Percentiles rank a stretch among this genome's conserved stretches.
Evolutionary conservation across 805 yeast genomes (phyloP).

Genomic region (Starmerella davenportii): DNA sequence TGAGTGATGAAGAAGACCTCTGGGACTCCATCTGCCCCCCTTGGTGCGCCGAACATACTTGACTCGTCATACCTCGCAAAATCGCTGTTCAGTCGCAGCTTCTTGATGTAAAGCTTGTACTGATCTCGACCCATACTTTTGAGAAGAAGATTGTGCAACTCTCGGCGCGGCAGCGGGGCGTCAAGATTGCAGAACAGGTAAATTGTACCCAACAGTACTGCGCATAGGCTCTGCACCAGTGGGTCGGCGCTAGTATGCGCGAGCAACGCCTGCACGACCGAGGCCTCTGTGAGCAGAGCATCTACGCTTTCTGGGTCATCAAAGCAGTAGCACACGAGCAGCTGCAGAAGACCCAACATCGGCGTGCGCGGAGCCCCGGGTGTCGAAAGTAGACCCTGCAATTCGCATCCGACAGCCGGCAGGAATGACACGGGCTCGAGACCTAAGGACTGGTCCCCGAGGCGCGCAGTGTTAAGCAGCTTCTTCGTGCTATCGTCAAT

Average conservation of each 20-base stretch:
- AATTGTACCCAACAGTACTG: constrained; percentile 52
- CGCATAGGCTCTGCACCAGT: constrained; percentile 53
- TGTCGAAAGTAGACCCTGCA: constrained; percentile 43
- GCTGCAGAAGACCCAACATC: constrained; percentile 51
- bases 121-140: constrained; percentile 68
- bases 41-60: constrained; percentile 31
- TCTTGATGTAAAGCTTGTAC: constrained; percentile 52
- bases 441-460: constrained; percentile 34
- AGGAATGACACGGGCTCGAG: constrained; percentile 56
- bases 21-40: constrained; percentile 77
- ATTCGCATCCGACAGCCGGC: constrained; percentile 60
- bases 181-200: constrained; percentile 53
- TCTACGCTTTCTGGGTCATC: constrained; percentile 61
- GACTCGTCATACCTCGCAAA: constrained; percentile 32
- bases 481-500: constrained; percentile 27
- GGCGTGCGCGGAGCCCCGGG: constrained; percentile 52
- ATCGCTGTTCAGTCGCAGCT: constrained; percentile 41
- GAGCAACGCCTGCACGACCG: constrained; percentile 49
- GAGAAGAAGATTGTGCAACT: constrained; percentile 41
- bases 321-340: constrained; percentile 57
- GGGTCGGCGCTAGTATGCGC: constrained; percentile 42
- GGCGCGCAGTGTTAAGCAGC: constrained; percentile 26
- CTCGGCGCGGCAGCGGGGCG: constrained; percentile 41
- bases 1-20: constrained; percentile 51
- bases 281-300: constrained; percentile 51